Evolutionary conservation across 805 yeast genomes (phyloP).

Genomic region (Vanderwaltozyma verrucispora): DNA sequence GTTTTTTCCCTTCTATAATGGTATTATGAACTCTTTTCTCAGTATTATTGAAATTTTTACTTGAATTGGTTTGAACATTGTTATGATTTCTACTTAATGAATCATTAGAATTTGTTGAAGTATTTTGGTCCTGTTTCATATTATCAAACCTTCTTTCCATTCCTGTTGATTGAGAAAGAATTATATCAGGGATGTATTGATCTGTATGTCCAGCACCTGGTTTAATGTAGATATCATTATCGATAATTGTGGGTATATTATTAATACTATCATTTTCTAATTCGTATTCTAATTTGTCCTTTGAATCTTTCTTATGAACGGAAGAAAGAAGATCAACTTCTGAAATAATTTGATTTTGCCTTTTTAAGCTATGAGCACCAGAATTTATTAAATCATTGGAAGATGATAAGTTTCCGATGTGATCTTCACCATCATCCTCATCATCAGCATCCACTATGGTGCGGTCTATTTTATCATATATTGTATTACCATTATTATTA

Average conservation of each 20-base stretch:
- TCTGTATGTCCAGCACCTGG: conserved; percentile 8
- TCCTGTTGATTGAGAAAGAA: conserved; percentile 45
- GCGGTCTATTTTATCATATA: conserved; percentile 3
- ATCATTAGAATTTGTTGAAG: too few relatives aligned
- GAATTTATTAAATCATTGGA: conserved; percentile 6
- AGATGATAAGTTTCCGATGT: conserved; percentile 4
- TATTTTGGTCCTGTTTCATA: not conserved
- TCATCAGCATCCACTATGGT: conserved; percentile 17
- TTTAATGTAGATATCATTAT: conserved; percentile 2
- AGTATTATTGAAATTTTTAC: not conserved
- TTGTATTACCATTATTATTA: too few relatives aligned
- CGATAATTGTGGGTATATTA: not conserved
- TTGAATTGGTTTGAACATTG: not conserved
- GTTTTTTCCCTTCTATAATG: too few relatives aligned
- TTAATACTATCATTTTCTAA: too few relatives aligned
- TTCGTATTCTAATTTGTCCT: too few relatives aligned
- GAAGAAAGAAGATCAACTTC: not conserved
- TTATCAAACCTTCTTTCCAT: conserved; percentile 32
- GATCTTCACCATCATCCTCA: conserved; percentile 14
- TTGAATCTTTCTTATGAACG: not conserved
- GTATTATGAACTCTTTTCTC: not conserved
- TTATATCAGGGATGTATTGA: conserved; percentile 33
- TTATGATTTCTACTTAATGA: too few relatives aligned
- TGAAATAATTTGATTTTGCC: conserved; percentile 9
- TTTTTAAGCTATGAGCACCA: conserved; percentile 12